Base-by-base conservation (phyloP, 1,284 basidiomycete genomes). In the Tylopilus sp. region DNA sequence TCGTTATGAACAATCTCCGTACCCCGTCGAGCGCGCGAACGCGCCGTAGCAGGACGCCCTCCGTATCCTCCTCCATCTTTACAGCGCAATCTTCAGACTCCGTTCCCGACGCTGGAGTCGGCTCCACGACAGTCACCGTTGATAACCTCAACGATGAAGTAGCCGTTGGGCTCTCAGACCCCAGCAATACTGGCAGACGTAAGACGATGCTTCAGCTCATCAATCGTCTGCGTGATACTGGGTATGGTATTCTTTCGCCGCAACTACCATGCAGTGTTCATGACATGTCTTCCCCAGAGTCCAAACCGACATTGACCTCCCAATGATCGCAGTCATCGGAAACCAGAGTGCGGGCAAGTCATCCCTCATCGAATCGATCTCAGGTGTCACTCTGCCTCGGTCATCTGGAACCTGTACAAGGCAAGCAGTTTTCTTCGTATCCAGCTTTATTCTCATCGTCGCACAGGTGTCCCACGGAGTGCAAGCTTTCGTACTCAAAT, bases 281-380 rank as follows among this genome's bases (percentile, higher is more conserved):
- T 26, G 21, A 18, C 17, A 10, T 36, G 10, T 31, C n/a, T 51
- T 43, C 17, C 15, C 1, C 26, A 87, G 83, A 0, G 77, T 82
- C 0, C 77, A 83, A 55, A 70, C 76, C 1, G 83, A 87, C 44
- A 77, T 88, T 3, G 83, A 87, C 58, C 67, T 88, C 0, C 85
- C 86, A 0, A 74, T 78, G 57, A 85, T 88, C 15, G 83, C 80
- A 0, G 85, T 83, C 40, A 76, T 86, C 9, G 83, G 83, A 0
- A 75, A 71, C 8, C 83, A 86, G 55, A 83, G 80, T 41, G 81
- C 82, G 0, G 87, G 86, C 0, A 89, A 89, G 57, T 85, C 83
- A 0, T 86, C 83, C 0, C 70, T 88, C 2, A 85, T 89, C 14
- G 85, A 89, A 57, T 76, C 83, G 0, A 86, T 89, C 28, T 85